Conservation (phyloP, 768 basidiomycete species). For the Mycena albidolilacea region DNA sequence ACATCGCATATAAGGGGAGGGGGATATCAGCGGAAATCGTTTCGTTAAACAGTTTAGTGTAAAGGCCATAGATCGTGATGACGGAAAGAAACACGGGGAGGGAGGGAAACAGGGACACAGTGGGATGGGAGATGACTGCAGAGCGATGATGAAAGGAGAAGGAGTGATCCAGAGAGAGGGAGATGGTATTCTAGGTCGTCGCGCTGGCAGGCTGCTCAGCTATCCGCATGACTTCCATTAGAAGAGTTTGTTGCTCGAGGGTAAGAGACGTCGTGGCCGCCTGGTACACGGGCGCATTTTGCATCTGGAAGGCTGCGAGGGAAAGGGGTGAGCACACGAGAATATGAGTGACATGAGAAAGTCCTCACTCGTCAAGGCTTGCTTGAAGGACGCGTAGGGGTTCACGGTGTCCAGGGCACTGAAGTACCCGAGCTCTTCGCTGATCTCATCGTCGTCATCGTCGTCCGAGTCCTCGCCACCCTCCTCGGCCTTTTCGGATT, state of each 20-base stretch:
- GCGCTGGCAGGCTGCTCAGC: constrained; percentile 61
- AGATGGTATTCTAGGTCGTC: constrained; percentile 28
- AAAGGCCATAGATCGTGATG: constrained; percentile 33
- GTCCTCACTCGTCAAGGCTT: constrained; percentile 78
- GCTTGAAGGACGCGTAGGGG: constrained; percentile 84
- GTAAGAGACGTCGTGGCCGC: constrained; percentile 78
- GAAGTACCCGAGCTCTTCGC: constrained; percentile 89
- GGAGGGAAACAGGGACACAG: not conserved
- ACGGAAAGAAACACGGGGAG: constrained; percentile 10
- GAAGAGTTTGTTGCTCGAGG: constrained; percentile 82
- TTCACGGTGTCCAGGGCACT: constrained; percentile 87
- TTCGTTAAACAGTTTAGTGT: constrained; percentile 29
- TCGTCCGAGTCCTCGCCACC: constrained; percentile 65
- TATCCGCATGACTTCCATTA: constrained; percentile 89
- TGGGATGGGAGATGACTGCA: constrained; percentile 14
- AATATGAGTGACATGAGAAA: constrained; percentile 10
- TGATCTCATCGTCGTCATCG: constrained; percentile 72
- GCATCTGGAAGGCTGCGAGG: constrained; percentile 78
- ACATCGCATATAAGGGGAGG: constrained; percentile 19
- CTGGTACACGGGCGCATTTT: constrained; percentile 78
- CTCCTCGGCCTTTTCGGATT: constrained; percentile 66
- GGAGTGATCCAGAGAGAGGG: constrained; percentile 3
- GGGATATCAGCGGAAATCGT: constrained; percentile 8
- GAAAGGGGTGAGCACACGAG: not conserved
- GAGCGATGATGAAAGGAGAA: constrained; percentile 23